These are phyloP conservation scores for Garcileccinum viscosum DNA, from an alignment of 1,284 basidiomycete species.

Conservation along the genomic window DNA sequence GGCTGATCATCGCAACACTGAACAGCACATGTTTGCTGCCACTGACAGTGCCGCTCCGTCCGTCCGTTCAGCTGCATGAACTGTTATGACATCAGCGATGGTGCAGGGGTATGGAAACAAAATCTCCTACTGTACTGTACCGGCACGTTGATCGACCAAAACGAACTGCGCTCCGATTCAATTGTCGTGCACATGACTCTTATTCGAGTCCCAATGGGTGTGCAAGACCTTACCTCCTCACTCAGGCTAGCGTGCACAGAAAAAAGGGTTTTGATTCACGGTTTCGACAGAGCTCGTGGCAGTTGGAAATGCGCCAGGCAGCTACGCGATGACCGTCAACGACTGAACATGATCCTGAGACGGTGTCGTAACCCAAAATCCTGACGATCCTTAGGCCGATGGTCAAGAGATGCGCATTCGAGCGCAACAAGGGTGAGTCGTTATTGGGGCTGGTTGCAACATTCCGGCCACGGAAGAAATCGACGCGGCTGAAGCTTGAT, in stretches of 20 bases:
- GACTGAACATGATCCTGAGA: slow-evolving; percentile 95
- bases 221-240: slow-evolving; percentile 92
- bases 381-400: slow-evolving; percentile 88
- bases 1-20: slow-evolving; percentile 1
- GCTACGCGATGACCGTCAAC: slow-evolving; percentile 94
- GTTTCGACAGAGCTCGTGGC: slow-evolving; percentile 84
- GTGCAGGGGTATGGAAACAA: neutral
- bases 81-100: neutral
- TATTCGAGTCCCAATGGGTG: slow-evolving; percentile 95
- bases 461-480: slow-evolving; percentile 71
- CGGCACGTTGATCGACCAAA: too few species aligned
- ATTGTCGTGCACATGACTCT: slow-evolving; percentile 99
- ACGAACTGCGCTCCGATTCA: slow-evolving; percentile 89
- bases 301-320: slow-evolving; percentile 94
- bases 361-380: slow-evolving; percentile 93
- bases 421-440: slow-evolving; percentile 90
- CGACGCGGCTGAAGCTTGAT: slow-evolving; percentile 3
- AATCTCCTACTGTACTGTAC: too few species aligned
- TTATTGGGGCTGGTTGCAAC: slow-evolving; percentile 87
- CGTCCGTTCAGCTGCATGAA: neutral
- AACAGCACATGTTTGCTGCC: neutral
- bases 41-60: neutral
- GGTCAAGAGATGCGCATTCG: slow-evolving; percentile 92
- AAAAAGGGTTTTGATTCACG: neutral
- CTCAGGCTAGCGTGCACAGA: slow-evolving; percentile 65